A percentile compares a stretch with the other conserved stretches of the same genome.
phyloP scores from a whole-genome alignment of 345 rosid species.

The Firmiana major region DNA sequence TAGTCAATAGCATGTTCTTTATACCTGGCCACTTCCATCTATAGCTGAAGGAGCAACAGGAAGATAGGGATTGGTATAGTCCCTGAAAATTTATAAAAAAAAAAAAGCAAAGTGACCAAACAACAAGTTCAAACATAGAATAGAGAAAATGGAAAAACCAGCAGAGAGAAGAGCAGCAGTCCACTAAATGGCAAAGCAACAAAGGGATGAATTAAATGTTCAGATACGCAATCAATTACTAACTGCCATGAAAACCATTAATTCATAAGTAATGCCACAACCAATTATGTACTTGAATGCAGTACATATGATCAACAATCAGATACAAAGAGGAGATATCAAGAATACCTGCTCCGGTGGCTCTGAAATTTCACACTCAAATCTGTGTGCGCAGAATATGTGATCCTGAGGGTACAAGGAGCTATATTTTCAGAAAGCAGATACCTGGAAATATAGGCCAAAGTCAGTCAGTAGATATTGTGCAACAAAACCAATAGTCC shows the following conservation, averaged over 20 bases:
- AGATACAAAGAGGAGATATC: background rate
- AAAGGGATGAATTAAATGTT: background rate
- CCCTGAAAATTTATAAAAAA: constrained; percentile 41
- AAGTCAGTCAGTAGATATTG: constrained; percentile 14
- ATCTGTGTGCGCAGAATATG: constrained; percentile 98
- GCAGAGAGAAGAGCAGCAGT: background rate
- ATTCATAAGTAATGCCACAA: background rate
- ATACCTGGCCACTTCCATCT: constrained; percentile 78
- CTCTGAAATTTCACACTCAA: constrained; percentile 97
- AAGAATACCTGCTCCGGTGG: constrained; percentile 85
- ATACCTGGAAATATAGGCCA: constrained; percentile 48
- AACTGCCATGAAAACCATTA: background rate
- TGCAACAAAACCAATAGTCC: background rate
- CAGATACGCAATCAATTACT: background rate
- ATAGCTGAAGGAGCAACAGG: constrained; percentile 98
- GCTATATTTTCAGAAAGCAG: constrained; percentile 74
- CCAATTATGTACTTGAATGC: background rate
- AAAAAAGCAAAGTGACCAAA: background rate
- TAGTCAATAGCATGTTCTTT: constrained; percentile 5
- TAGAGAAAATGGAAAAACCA: constrained; percentile 4
- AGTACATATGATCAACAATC: background rate
- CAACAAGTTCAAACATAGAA: background rate
- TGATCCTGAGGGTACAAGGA: constrained; percentile 81
- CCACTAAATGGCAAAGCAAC: background rate
- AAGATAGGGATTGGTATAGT: constrained; percentile 91